phyloP scores from a whole-genome alignment of 75 land plant genomes.

The Pinus taeda region DNA sequence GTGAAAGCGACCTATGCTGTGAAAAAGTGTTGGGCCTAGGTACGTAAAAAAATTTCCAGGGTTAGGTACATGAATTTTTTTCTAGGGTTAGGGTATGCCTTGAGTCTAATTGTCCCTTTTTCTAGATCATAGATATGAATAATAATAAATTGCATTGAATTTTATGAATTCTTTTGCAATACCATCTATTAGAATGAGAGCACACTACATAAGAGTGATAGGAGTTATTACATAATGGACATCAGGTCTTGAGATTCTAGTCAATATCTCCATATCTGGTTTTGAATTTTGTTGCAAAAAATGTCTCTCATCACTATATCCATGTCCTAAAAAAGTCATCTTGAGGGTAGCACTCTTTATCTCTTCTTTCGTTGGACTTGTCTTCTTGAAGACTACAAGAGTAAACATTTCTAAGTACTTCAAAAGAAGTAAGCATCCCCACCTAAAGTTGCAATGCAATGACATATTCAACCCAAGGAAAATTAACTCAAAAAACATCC shows the following conservation, averaged over 20 bases:
- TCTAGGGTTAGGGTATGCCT: too few relatives aligned
- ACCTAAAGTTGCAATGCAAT: conserved; percentile 34
- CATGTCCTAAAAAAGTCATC: conserved; percentile 85
- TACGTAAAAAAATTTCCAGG: too few relatives aligned
- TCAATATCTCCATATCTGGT: conserved; percentile 68
- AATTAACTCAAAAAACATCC: conserved; percentile 36
- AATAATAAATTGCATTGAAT: too few relatives aligned
- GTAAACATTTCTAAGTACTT: conserved; percentile 82
- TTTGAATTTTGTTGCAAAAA: conserved; percentile 22
- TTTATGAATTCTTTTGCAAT: too few relatives aligned
- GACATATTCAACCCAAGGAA: conserved; percentile 49
- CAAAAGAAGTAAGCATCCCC: conserved; percentile 72
- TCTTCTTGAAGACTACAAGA: conserved; percentile 60
- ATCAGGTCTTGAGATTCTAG: conserved; percentile 95
- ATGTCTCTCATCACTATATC: conserved; percentile 57
- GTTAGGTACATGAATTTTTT: too few relatives aligned
- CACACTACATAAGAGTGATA: conserved; percentile 77
- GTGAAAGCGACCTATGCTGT: too few relatives aligned
- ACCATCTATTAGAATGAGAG: conserved; percentile 73
- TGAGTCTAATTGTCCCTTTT: too few relatives aligned
- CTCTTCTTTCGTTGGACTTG: conserved; percentile 86
- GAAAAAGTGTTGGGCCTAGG: too few relatives aligned
- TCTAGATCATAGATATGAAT: too few relatives aligned
- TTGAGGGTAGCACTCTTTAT: conserved; percentile 71
- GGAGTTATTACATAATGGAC: conserved; percentile 90